These are phyloP conservation scores for Pyrenochaeta sp. DNA, from an alignment of 2,329 filamentous ascomycete species.

Conservation along the genomic window DNA sequence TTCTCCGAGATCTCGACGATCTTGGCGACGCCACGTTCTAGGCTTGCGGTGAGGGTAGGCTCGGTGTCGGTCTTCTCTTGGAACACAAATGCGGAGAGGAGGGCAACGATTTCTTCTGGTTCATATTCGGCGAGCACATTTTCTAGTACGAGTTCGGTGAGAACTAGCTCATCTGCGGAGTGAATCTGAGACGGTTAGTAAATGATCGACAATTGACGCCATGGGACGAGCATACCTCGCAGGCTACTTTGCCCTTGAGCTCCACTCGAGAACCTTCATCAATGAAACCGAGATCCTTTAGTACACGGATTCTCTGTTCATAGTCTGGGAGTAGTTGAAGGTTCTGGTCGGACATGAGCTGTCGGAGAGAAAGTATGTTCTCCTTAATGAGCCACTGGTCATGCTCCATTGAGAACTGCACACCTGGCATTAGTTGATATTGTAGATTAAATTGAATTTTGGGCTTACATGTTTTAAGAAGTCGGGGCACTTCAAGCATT, in stretches of 20 bases:
- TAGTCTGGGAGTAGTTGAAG: constrained; percentile 95
- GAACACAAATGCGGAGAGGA: constrained; percentile 95
- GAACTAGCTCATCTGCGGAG: constrained; percentile 92
- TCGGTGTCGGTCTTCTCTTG: constrained; percentile 91
- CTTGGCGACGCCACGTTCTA: constrained; percentile 82
- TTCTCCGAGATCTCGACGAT: constrained; percentile 93
- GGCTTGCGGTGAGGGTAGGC: constrained; percentile 80
- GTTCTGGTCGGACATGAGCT: constrained; percentile 94
- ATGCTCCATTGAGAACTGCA: constrained; percentile 90
- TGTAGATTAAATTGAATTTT: neutral
- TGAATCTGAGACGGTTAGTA: constrained; percentile 68
- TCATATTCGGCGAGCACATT: constrained; percentile 96
- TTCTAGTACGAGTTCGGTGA: constrained; percentile 95
- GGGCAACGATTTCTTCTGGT: constrained; percentile 92
- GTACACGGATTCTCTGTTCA: constrained; percentile 89
- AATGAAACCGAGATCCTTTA: constrained; percentile 92
- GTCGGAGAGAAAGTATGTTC: constrained; percentile 86
- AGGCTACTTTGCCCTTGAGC: constrained; percentile 97
- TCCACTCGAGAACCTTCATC: constrained; percentile 87
- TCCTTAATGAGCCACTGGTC: constrained; percentile 97
- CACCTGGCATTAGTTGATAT: constrained; percentile 11
- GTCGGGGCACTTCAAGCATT: constrained; percentile 74
- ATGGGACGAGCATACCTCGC: constrained; percentile 66
- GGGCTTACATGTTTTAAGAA: constrained; percentile 88
- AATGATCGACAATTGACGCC: neutral